Conservation (phyloP, 2,329 filamentous ascomycete species). For the Penicillium hordei region DNA sequence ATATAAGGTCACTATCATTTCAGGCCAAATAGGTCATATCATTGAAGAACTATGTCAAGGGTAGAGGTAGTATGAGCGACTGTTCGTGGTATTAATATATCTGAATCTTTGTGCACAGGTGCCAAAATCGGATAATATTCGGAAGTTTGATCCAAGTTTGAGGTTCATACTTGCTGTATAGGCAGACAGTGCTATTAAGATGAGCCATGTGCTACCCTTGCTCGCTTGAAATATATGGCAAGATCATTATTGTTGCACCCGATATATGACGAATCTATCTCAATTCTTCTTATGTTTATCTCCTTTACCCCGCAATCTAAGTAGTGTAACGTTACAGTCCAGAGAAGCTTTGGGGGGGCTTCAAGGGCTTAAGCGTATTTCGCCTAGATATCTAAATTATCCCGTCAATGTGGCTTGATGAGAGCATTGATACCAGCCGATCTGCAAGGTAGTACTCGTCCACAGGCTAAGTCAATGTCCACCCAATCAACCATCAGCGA, state of each 20-base stretch:
- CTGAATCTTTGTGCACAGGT: too few relatives aligned
- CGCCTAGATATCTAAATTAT: not conserved
- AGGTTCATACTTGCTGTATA: not conserved
- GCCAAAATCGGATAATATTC: too few relatives aligned
- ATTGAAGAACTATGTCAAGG: too few relatives aligned
- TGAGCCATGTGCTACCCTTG: not conserved
- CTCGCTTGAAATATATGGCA: not conserved
- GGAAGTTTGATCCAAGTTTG: too few relatives aligned
- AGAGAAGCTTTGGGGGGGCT: not conserved
- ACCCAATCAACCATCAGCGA: too few relatives aligned
- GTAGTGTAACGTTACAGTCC: not conserved
- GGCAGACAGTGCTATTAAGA: not conserved
- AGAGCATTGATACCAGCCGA: not conserved
- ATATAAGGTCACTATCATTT: too few relatives aligned
- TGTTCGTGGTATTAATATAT: too few relatives aligned
- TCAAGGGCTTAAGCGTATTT: not conserved
- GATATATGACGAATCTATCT: not conserved
- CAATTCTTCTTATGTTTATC: not conserved
- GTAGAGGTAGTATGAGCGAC: too few relatives aligned
- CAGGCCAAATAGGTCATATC: too few relatives aligned
- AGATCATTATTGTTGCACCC: not conserved
- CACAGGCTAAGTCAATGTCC: not conserved
- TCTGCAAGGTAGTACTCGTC: not conserved
- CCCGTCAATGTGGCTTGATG: not conserved
- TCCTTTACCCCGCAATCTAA: not conserved